Percentiles rank a stretch among this genome's conserved stretches.
phyloP scores from a whole-genome alignment of 2,329 filamentous ascomycete species.

The Aspergillus luchuensis region DNA sequence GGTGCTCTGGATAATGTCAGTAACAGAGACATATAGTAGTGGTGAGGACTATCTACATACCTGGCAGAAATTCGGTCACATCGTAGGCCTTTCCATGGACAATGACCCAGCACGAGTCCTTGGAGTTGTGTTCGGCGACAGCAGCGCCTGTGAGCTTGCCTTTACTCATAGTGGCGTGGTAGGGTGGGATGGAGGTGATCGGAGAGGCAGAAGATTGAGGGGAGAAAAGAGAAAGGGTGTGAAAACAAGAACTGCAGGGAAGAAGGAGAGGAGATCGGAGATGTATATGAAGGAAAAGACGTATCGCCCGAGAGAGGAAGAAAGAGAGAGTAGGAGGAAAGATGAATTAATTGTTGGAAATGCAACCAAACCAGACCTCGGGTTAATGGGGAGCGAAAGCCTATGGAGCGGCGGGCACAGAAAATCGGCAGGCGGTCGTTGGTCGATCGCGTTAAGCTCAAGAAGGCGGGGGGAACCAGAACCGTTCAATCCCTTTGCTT shows the following conservation, averaged over 20 bases:
- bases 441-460: constrained; percentile 4
- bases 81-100: constrained; percentile 87
- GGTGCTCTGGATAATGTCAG: constrained; percentile 65
- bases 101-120: constrained; percentile 89
- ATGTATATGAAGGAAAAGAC: too few species aligned
- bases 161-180: not conserved
- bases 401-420: not conserved
- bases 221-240: not conserved
- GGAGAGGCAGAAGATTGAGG: not conserved
- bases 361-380: not conserved
- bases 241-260: not conserved
- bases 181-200: not conserved
- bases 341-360: not conserved
- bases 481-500: not conserved
- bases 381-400: constrained; percentile 1
- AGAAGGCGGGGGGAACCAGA: not conserved
- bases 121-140: constrained; percentile 73
- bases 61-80: constrained; percentile 84
- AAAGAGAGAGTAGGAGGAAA: not conserved
- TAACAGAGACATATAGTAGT: not conserved
- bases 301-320: not conserved
- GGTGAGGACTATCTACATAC: constrained; percentile 39
- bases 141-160: constrained; percentile 55
- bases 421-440: constrained; percentile 1
- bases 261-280: not conserved